Base-by-base conservation (phyloP, 495 filamentous ascomycete genomes). In the Lophium mytilinum region DNA sequence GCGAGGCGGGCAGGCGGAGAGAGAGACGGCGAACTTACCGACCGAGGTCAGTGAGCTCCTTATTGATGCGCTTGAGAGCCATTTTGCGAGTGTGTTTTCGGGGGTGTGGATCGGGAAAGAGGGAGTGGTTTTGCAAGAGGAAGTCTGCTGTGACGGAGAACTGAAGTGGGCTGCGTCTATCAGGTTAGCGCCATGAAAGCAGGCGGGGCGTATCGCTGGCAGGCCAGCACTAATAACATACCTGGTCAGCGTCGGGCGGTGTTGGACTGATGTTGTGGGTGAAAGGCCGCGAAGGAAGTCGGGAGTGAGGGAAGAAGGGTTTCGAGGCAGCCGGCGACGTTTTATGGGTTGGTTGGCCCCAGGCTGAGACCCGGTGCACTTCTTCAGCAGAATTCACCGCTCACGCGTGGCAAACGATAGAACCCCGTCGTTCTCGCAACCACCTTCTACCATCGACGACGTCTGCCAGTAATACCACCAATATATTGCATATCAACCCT, bases 51-150 rank as follows among this genome's bases (percentile, higher is more conserved):
- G 90, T 88, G 77, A 98, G 87, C 82, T 98, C 93, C 85, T 97
- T 98, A 84, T 96, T 96, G 79, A 98, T 98, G 74, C 93, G 83
- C 89, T 98, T 98, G 71, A 98, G 85, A 77, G 93, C 93, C 93
- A 98, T 98, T 66, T 53, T 68, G 63, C 53, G 56, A 61, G 62
- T 24, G 45, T 40, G 49, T 37, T 52, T 37, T 52, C 24, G 49
- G 17, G 49, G 17, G 57, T 45, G 55, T 54, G 4, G 50, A 37
- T 33, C 21, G 51, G n/a, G 60, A 39, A 52, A n/a, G 49, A 43
- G 43, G 18, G 21, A 48, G 50, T 56, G 62, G 53, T 65, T 58
- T 65, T 65, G 57, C 48, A 55, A 56, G 17, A 39, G 24, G 24
- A 6, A n/a, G n/a, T n/a, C 6, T 30, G 2, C 24, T 30, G 24